Evolutionary conservation across 106 monocot genomes (phyloP), one percentile per base, ranked within the genome.

Genomic region (Posidonia australis): DNA sequence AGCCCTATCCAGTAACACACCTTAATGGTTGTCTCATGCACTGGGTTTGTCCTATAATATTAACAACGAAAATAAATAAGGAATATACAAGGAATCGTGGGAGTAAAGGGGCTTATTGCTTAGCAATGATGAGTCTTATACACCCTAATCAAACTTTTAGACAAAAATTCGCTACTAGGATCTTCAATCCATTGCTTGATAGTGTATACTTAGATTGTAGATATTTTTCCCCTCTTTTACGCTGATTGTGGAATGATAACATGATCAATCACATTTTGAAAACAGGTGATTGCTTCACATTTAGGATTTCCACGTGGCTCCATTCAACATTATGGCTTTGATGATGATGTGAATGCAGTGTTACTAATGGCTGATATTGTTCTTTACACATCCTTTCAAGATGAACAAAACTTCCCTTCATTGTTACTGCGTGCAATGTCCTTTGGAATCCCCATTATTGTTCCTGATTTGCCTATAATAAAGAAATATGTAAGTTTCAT

Each of bases 331-430:
- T 90, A 77, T 79, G 67, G 82, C 27, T 54, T 82, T 60, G 82
- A 87, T 70, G 65, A 70, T 67, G 78, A 96, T 73, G 72, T 90
- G 36, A 81, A 82, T 53, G 62, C 51, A 51, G 71, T 81, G 25
- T 43, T 96, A 69, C 25, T 77, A 16, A 82, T 87, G 66, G 72
- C 84, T 51, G 82, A 96, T 66, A 68, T 87, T 60, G 82, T 84
- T 66, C 78, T 96, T 13, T 82, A 96, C 72, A 78, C 77, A 5
- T 87, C 90, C 62, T 87, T 81, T 56, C 76, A 75, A 70, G 82
- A 84, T 44, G 90, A 90, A 54, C 90, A 81, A 71, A 78, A 56
- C 67, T 90, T 96, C 77, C 90, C 96, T 69, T 72, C 90, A 44
- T 41, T 96, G 56, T 68, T 96, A 65, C 22, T 83, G 49, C 84